Base-by-base conservation (phyloP, 192 early-diverging fungal species). In the Lobulomyces angularis region DNA sequence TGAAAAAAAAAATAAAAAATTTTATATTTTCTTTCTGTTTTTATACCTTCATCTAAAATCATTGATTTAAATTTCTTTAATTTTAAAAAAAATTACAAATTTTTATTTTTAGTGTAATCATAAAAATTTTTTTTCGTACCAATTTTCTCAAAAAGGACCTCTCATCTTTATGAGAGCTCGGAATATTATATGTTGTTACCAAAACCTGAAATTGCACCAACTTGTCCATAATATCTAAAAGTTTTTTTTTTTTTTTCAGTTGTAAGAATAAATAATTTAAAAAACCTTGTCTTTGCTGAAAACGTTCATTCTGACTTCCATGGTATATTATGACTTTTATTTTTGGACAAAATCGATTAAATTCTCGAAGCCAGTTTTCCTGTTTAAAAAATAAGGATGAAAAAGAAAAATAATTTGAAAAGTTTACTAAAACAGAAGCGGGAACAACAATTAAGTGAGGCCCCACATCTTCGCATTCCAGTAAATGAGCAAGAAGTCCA, bases 311-410 rank as follows among this genome's bases (percentile, higher is more conserved):
- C 35, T 63, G 63, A 3, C 44, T 43, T 22, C 69, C 69, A 38
- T 62, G 58, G 45, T 71, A 71, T 5, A 61, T 48, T 7, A 45
- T 26, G 8, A 58, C 55, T 5, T 37, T 21, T 21, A 71, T 35
- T 2, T 20, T 14, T 6, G 69, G 64, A 21, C 50, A 53, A 67
- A 67, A 74, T 35, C 57, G 55, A 16, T 48, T 19, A 46, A 90
- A 83, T 61, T 94, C 90, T 37, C 86, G 80, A 37, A 84, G 41
- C 90, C 90, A 94, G 60, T 94, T 94, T 12, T 79, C 77, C n/a
- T n/a, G n/a, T n/a, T n/a, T n/a, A n/a, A n/a, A n/a, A n/a, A n/a
- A n/a, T n/a, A n/a, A n/a, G n/a, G n/a, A n/a, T n/a, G n/a, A n/a
- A n/a, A n/a, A 57, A 24, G n/a, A 55, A 9, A 19, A 12, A 1